Conservation (phyloP, 352 stramenopile genomes). For the Phytophthora europaea region DNA sequence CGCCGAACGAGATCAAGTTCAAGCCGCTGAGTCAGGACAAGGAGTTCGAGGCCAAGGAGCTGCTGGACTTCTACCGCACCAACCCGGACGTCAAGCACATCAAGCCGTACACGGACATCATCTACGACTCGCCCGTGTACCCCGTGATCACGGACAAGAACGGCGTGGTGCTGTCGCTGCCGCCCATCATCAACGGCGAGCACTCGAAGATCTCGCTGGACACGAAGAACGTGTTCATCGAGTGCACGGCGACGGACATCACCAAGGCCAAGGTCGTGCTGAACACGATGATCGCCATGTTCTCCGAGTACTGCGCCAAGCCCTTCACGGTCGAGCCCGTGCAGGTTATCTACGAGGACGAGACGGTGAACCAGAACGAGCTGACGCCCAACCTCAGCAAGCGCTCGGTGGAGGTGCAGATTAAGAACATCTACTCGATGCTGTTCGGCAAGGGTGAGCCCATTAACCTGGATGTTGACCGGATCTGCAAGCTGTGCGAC, state of each 20-base stretch:
- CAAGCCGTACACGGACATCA: conserved; percentile 99
- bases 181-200: conserved; percentile 99
- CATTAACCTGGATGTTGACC: conserved; percentile 85
- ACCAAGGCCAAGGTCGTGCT: conserved; percentile 99
- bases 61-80: conserved; percentile 97
- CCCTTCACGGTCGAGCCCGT: conserved; percentile 98
- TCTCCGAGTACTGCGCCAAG: conserved; percentile 97
- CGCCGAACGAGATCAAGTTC: conserved; percentile 97
- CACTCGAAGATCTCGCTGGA: conserved; percentile 97
- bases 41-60: conserved; percentile 94
- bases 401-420: conserved; percentile 85
- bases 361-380: conserved; percentile 68
- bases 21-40: conserved; percentile 94
- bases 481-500: conserved; percentile 95
- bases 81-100: conserved; percentile 97
- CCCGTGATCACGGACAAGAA: conserved; percentile 98
- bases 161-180: conserved; percentile 97
- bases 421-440: conserved; percentile 92
- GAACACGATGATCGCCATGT: conserved; percentile 99
- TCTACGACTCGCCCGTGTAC: conserved; percentile 99
- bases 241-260: conserved; percentile 99
- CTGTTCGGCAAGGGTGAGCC: conserved; percentile 84
- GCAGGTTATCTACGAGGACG: conserved; percentile 96
- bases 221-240: conserved; percentile 99
- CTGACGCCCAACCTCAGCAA: conserved; percentile 95